phyloP scores from a whole-genome alignment of 768 basidiomycete species.

The Kwoniella europaea region DNA sequence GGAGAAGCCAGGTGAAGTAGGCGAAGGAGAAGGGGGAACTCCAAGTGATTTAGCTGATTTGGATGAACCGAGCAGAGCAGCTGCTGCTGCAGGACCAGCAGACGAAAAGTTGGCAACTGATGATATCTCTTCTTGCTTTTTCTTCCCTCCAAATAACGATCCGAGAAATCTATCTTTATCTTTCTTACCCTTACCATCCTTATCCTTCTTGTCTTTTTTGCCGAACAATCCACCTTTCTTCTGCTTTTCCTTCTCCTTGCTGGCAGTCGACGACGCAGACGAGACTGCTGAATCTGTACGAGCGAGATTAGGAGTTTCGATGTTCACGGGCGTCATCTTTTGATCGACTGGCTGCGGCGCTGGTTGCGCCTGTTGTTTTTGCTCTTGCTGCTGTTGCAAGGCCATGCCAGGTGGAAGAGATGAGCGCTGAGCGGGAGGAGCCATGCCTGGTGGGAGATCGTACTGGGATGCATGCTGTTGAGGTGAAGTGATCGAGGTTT shows the following conservation, averaged over 20 bases:
- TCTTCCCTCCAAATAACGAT: constrained; percentile 86
- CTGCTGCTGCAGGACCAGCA: constrained; percentile 80
- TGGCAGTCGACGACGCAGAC: constrained; percentile 20
- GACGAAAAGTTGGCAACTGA: constrained; percentile 47
- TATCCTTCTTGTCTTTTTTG: constrained; percentile 48
- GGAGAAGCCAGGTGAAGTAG: constrained; percentile 57
- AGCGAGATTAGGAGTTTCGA: constrained; percentile 32
- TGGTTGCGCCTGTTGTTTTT: background rate
- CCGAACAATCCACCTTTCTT: constrained; percentile 52
- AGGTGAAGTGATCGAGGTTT: constrained; percentile 24
- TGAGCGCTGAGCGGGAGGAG: constrained; percentile 36
- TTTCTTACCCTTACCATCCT: constrained; percentile 60
- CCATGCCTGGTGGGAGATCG: constrained; percentile 52
- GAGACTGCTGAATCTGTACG: constrained; percentile 34
- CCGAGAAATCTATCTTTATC: constrained; percentile 79
- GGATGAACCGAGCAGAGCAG: constrained; percentile 80
- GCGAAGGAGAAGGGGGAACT: constrained; percentile 53
- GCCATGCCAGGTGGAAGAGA: constrained; percentile 41
- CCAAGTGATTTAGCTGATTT: constrained; percentile 71
- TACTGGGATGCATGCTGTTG: constrained; percentile 17
- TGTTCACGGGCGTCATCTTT: constrained; percentile 26
- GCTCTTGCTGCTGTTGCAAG: constrained; percentile 33
- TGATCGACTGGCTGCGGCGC: constrained; percentile 11
- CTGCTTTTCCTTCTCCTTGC: constrained; percentile 50
- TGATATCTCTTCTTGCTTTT: constrained; percentile 65